Evolutionary conservation across 2,329 filamentous ascomycete species (phyloP).

Genomic region (Pleomassaria siparia): DNA sequence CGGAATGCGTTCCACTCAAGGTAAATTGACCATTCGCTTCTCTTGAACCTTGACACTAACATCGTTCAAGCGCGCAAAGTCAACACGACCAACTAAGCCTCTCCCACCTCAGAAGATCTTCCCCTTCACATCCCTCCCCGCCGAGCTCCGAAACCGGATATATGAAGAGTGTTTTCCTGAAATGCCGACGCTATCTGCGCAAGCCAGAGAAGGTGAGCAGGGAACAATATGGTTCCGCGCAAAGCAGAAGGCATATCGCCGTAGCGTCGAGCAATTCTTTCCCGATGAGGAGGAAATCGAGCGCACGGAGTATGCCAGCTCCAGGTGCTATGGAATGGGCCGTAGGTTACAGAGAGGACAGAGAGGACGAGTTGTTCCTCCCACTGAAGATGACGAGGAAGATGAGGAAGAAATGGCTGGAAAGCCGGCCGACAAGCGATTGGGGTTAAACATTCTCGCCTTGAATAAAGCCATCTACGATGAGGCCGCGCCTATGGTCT

Average conservation of each 20-base stretch:
- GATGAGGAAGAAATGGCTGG: constrained; percentile 1
- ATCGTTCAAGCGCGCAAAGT: background rate
- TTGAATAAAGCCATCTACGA: constrained; percentile 11
- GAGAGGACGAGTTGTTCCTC: background rate
- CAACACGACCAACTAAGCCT: constrained; percentile 6
- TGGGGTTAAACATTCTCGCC: constrained; percentile 8
- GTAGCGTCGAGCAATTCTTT: constrained; percentile 8
- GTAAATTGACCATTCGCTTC: background rate
- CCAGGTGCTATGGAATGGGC: too few species aligned
- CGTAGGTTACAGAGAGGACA: constrained; percentile 1
- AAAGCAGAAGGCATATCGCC: constrained; percentile 14
- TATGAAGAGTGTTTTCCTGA: constrained; percentile 13
- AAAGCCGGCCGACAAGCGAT: background rate
- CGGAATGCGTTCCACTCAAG: background rate
- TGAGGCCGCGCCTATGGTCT: constrained; percentile 16
- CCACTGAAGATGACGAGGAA: constrained; percentile 3
- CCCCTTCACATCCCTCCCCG: constrained; percentile 16
- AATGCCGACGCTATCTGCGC: background rate
- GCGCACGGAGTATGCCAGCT: background rate
- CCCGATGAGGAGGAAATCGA: constrained; percentile 5
- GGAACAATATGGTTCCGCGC: constrained; percentile 8
- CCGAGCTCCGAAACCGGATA: constrained; percentile 17
- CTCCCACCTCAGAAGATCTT: constrained; percentile 16
- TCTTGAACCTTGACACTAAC: background rate
- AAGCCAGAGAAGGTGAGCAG: background rate